phyloP scores from a whole-genome alignment of 176 grass and related monocot species.

The bread wheat (Triticum aestivum) region IWGSC_CS_RefSeq_v2.1 NC_057802.1:538742106-538742605 shows the following conservation, averaged over 20 bases:
- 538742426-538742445: not conserved
- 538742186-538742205: not conserved
- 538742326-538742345: not conserved
- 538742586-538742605: no score
- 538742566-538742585: not conserved
- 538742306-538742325: not conserved
- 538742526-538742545: not conserved
- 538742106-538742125: not conserved
- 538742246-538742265: not conserved
- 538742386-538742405: not conserved
- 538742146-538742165: not conserved
- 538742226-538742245: not conserved
- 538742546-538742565: not conserved
- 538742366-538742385: not conserved
- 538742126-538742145: not conserved
- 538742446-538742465: not conserved
- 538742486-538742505: not conserved
- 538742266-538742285: not conserved
- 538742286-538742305: constrained; percentile 19
- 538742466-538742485: not conserved
- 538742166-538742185: not conserved
- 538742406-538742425: not conserved
- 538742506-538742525: not conserved
- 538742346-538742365: constrained; percentile 7
- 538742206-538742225: not conserved